Evolutionary conservation across 805 yeast species (phyloP).

Genomic region (Candida insectalens): DNA sequence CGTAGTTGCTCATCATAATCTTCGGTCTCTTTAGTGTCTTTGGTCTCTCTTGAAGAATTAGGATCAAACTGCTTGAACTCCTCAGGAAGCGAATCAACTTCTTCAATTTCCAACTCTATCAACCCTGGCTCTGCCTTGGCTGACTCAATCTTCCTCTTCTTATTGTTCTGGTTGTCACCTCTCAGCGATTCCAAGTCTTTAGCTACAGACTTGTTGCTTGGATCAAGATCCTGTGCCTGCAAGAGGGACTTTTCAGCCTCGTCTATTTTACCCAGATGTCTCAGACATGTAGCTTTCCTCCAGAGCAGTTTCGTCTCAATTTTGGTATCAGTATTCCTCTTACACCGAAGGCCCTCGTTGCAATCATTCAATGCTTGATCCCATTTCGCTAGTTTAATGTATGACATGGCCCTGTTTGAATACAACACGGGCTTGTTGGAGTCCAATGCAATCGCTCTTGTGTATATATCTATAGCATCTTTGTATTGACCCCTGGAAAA

Average conservation of each 20-base stretch:
- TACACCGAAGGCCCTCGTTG: slow-evolving; percentile 31
- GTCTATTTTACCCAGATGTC: slow-evolving; percentile 22
- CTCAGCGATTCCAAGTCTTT: slow-evolving; percentile 23
- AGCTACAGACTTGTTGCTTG: slow-evolving; percentile 28
- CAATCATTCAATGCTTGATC: slow-evolving; percentile 40
- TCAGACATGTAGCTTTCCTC: slow-evolving; percentile 36
- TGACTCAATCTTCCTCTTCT: background rate
- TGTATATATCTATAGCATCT: slow-evolving; percentile 44
- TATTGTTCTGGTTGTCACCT: slow-evolving; percentile 1
- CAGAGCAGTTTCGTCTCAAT: slow-evolving; percentile 39
- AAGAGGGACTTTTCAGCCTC: slow-evolving; percentile 20
- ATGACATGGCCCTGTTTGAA: slow-evolving; percentile 66
- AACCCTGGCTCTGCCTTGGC: background rate
- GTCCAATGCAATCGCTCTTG: slow-evolving; percentile 42
- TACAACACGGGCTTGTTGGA: slow-evolving; percentile 44
- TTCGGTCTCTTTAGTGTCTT: background rate
- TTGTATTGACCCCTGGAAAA: slow-evolving; percentile 34
- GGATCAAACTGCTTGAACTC: slow-evolving; percentile 6
- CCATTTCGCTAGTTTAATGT: slow-evolving; percentile 41
- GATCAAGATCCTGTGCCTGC: slow-evolving; percentile 32
- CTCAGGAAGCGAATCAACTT: slow-evolving; percentile 13
- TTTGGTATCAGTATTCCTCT: slow-evolving; percentile 15
- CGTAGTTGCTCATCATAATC: background rate
- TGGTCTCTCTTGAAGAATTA: background rate
- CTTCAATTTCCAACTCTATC: slow-evolving; percentile 5